Evolutionary conservation across 2,329 filamentous ascomycete genomes (phyloP), one percentile per base, ranked within the genome.

Genomic region (Ilyonectria robusta): DNA sequence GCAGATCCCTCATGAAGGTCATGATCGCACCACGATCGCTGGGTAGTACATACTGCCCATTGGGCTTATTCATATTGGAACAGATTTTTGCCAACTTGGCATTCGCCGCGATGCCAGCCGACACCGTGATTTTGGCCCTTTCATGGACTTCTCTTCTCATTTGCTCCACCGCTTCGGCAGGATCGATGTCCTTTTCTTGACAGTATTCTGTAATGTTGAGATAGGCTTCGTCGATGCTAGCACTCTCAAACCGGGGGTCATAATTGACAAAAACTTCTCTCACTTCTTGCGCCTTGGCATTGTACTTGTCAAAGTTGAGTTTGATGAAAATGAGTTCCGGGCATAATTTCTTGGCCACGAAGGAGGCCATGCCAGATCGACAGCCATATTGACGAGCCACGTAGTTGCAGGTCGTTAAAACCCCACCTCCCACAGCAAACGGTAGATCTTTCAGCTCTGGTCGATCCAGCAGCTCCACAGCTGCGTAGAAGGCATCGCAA

Each of bases 401-500:
- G 78, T 99, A 99, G 78, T 98, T 99, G 77, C 89, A 91, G 0
- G 89, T 91, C 21, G 89, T 90, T 29, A 91, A 79, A 3, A 92
- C 89, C 2, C 89, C 89, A 17, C 78, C 83, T 1, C 96, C 96
- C 0, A 99, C 96, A 0, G 95, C 94, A 82, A 99, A 98, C 0
- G 96, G 96, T 0, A 97, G 84, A 44, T 94, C 86, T 66, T 92
- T 93, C 51, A 99, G 86, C 77, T 97, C 95, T 0, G 95, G 96
- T 1, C 92, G 87, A 75, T 94, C 92, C 3, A 95, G 86, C 72
- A 91, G 93, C 79, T 98, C 96, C 1, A 98, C 96, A 0, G 96
- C 94, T 1, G 96, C 96, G 77, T 96, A 99, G 81, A 99, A 99
- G 17, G 96, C 96, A 83, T 99, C 96, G 81, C 96, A 98, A 79